Percentiles rank a stretch among this genome's conserved stretches.
phyloP scores from a whole-genome alignment of 805 yeast genomes.

The Wickerhamomyces chaumierensis region DNA sequence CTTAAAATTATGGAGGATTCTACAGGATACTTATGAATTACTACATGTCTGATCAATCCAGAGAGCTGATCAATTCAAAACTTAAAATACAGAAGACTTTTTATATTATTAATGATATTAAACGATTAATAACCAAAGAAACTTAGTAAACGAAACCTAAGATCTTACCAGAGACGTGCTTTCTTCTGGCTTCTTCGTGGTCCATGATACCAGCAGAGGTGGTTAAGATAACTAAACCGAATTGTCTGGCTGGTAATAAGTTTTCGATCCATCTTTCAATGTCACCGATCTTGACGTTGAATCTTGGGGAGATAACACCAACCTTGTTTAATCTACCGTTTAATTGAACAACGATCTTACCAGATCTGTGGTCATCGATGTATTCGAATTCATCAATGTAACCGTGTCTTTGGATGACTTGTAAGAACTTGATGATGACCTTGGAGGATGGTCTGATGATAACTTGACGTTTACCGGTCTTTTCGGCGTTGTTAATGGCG shows the following conservation, averaged over 20 bases:
- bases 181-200: conserved; percentile 99
- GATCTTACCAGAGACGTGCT: conserved; percentile 98
- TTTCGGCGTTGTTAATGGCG: conserved; percentile 98
- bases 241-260: conserved; percentile 98
- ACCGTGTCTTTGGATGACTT: conserved; percentile 97
- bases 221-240: conserved; percentile 95
- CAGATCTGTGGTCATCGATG: conserved; percentile 98
- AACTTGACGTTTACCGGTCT: conserved; percentile 98
- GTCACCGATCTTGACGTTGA: conserved; percentile 90
- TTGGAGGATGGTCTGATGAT: conserved; percentile 96
- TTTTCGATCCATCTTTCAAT: conserved; percentile 98
- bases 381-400: conserved; percentile 98
- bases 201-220: conserved; percentile 99
- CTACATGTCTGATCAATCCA: no score
- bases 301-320: conserved; percentile 98
- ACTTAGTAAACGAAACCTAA: conserved; percentile 90
- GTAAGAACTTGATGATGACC: conserved; percentile 93
- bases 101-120: conserved; percentile 2
- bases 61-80: no score
- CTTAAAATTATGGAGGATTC: no score
- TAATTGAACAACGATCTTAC: conserved; percentile 91
- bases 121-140: neutral
- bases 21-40: no score
- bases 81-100: conserved; percentile 9
- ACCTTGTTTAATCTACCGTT: conserved; percentile 98